Base-by-base conservation (phyloP, 169 alveolate genomes). In the Babesia bigemina region DNA sequence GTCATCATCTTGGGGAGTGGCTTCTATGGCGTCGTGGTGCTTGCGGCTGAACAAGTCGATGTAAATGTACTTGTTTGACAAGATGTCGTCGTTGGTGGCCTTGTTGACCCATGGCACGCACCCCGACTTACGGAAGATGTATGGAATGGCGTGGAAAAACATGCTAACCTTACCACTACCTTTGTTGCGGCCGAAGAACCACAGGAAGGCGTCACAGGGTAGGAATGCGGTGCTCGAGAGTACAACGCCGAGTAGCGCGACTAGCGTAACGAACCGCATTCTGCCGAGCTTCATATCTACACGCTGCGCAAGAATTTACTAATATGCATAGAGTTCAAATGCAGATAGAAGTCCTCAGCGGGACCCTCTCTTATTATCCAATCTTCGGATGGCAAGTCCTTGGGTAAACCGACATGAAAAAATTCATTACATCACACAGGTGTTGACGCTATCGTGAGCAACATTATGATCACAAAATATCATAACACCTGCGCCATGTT, bases 41-140 rank as follows among this genome's bases (percentile, higher is more conserved):
- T 58, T 8, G 14, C 47, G 65, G 45, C 88, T 81, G 62, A 73
- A 71, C 74, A 81, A 33, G 78, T 81, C 69, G 8, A 81, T 6
- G 67, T 22, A 61, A 4, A 81, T 62, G 47, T 71, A 81, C 69
- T 72, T 81, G 56, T 52, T 47, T 2, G 61, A 13, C 29, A 36
- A 28, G 49, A 81, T 81, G 52, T 81, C 88, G 63, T 81, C 88
- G 42, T 62, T 71, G 12, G 88, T 81, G 24, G 84, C 71, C 45
- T 44, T 21, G 13, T 57, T n/a, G 22, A 57, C n/a, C 45, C 62
- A 78, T 0, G 21, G 50, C 33, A 29, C 14, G 39, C 76, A 52
- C 17, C 76, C 50, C 0, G 24, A 16, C 13, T n/a, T 22, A 24
- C 42, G 22, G 62, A 26, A 65, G 44, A 28, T 13, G 47, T 45